phyloP scores from a whole-genome alignment of 2,329 filamentous ascomycete genomes.

The Phoma sp. region DNA sequence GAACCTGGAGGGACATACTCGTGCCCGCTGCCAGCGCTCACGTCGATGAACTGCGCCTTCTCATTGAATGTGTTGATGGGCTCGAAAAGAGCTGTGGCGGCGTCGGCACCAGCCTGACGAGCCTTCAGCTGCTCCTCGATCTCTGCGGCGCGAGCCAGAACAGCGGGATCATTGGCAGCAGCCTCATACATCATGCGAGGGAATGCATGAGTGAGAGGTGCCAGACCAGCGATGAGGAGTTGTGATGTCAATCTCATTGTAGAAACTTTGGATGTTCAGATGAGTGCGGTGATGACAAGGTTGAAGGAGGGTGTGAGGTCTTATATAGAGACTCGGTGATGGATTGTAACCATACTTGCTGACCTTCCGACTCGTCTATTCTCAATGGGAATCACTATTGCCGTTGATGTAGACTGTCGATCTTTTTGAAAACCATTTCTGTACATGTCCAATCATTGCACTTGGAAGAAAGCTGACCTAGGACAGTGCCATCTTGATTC shows the following conservation, averaged over 20 bases:
- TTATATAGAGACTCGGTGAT: too few relatives aligned
- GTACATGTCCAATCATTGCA: background rate
- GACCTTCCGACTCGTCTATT: background rate
- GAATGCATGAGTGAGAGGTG: slow-evolving; percentile 25
- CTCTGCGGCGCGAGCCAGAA: slow-evolving; percentile 26
- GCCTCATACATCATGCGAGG: slow-evolving; percentile 31
- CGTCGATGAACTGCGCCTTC: slow-evolving; percentile 24
- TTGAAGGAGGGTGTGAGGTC: too few relatives aligned
- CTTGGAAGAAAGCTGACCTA: background rate
- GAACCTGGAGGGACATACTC: slow-evolving; percentile 33
- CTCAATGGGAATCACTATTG: background rate
- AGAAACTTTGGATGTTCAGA: background rate
- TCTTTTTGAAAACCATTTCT: background rate
- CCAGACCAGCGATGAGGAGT: slow-evolving; percentile 17
- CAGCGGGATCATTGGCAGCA: slow-evolving; percentile 23
- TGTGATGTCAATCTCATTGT: slow-evolving; percentile 25
- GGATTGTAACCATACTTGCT: background rate
- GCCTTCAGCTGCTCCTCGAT: slow-evolving; percentile 16
- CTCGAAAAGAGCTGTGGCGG: slow-evolving; percentile 30
- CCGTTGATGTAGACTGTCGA: background rate
- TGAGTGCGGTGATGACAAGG: too few relatives aligned
- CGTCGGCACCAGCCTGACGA: slow-evolving; percentile 26
- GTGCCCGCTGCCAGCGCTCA: slow-evolving; percentile 27
- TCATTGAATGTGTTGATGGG: slow-evolving; percentile 30
- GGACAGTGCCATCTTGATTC: background rate